These are phyloP conservation scores for Auriscalpium orientale DNA, from an alignment of 768 basidiomycete genomes.

Conservation along the genomic window DNA sequence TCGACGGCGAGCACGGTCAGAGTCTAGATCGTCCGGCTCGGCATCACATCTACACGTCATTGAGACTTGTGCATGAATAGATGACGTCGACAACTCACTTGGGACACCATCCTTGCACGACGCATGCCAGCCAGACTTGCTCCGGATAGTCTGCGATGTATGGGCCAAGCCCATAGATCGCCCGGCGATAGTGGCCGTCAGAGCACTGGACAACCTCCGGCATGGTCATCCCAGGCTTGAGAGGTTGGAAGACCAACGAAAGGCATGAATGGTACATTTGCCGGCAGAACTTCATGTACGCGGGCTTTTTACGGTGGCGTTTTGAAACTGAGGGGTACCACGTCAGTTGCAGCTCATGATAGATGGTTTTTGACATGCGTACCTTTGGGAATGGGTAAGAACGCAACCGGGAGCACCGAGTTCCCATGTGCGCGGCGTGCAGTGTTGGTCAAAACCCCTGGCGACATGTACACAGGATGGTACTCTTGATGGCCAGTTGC, in stretches of 20 bases:
- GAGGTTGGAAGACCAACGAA: neutral
- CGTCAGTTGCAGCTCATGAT: neutral
- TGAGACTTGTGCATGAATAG: neutral
- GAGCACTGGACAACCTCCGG: conserved; percentile 1
- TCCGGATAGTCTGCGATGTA: conserved; percentile 11
- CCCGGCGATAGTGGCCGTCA: conserved; percentile 3
- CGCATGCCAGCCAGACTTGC: neutral
- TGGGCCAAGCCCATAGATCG: conserved; percentile 3
- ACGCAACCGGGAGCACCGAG: neutral
- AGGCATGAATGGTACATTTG: neutral
- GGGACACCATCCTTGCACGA: conserved; percentile 9
- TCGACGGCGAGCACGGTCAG: neutral
- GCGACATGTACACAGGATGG: neutral
- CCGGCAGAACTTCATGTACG: neutral
- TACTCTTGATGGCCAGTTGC: neutral
- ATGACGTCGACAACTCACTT: neutral
- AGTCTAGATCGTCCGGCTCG: too few relatives aligned
- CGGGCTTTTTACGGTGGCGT: neutral
- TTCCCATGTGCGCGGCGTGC: neutral
- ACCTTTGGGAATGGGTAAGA: neutral
- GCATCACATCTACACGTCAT: neutral
- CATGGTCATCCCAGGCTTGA: neutral
- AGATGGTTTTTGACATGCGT: neutral
- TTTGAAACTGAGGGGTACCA: neutral
- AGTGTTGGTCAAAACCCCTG: neutral